Evolutionary conservation across 1,284 basidiomycete species (phyloP).

Genomic region (Agaricales sp.): DNA sequence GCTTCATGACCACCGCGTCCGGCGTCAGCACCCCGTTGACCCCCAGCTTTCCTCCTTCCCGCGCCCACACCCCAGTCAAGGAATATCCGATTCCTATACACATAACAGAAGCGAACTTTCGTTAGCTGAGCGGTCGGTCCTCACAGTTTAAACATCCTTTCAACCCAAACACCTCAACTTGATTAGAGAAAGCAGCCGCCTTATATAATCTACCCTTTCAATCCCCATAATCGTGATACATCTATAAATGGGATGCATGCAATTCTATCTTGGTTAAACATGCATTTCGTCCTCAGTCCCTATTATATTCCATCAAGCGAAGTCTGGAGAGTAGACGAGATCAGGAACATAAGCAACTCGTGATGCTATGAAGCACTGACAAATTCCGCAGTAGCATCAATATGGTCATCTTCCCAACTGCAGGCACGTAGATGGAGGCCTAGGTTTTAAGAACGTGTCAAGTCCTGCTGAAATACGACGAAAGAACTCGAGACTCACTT

Average conservation of each 20-base stretch:
- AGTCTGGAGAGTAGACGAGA: too few relatives aligned
- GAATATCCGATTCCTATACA: slow-evolving; percentile 19
- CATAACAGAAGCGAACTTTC: slow-evolving; percentile 29
- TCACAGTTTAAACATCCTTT: too few relatives aligned
- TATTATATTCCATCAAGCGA: neutral
- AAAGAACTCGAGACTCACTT: slow-evolving; percentile 36
- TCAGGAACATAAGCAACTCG: neutral
- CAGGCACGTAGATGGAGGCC: slow-evolving; percentile 88
- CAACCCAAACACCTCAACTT: too few relatives aligned
- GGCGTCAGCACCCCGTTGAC: slow-evolving; percentile 57
- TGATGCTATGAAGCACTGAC: slow-evolving; percentile 31
- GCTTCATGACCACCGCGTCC: slow-evolving; percentile 54
- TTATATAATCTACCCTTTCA: neutral
- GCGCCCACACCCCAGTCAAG: slow-evolving; percentile 25
- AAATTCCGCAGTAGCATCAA: slow-evolving; percentile 94
- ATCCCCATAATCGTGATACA: neutral
- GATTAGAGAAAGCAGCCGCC: too few relatives aligned
- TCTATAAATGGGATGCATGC: neutral
- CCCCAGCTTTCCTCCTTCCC: slow-evolving; percentile 41
- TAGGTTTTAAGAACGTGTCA: slow-evolving; percentile 19
- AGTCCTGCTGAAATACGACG: neutral
- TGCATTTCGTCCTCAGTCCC: neutral
- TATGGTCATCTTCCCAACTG: slow-evolving; percentile 95
- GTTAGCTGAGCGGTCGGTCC: slow-evolving; percentile 14
- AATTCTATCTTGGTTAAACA: neutral